Evolutionary conservation across 2,329 filamentous ascomycete species (phyloP).

Genomic region (Sarocladium kiliense): DNA sequence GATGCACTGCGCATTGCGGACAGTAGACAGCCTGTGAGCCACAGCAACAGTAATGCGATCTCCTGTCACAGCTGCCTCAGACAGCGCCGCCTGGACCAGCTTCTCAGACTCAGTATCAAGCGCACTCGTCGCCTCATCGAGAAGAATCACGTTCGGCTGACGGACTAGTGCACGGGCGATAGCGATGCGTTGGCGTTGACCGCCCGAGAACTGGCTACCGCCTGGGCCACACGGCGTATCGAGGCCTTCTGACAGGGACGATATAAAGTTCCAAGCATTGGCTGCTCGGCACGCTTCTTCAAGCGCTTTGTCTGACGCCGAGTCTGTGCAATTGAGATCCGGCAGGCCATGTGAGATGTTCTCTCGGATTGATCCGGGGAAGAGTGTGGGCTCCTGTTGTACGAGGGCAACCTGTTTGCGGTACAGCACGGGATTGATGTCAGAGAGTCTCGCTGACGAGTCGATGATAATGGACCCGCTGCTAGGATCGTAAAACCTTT

Average conservation of each 20-base stretch:
- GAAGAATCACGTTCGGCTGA: slow-evolving; percentile 80
- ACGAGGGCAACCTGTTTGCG: too few relatives aligned
- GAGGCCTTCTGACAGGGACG: not conserved
- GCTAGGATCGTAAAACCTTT: too few relatives aligned
- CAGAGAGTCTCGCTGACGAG: too few relatives aligned
- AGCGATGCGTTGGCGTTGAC: not conserved
- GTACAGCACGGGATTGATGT: too few relatives aligned
- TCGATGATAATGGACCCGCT: too few relatives aligned
- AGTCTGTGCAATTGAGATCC: not conserved
- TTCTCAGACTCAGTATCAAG: slow-evolving; percentile 71
- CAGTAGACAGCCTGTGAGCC: slow-evolving; percentile 84
- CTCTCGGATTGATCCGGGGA: too few relatives aligned
- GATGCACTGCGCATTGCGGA: slow-evolving; percentile 66
- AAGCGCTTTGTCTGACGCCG: not conserved
- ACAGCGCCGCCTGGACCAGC: slow-evolving; percentile 79
- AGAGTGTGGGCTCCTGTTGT: too few relatives aligned
- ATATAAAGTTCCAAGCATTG: not conserved
- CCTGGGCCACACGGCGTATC: not conserved
- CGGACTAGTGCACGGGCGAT: slow-evolving; percentile 49
- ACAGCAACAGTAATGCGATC: slow-evolving; percentile 95
- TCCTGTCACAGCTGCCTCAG: slow-evolving; percentile 66
- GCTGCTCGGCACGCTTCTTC: not conserved
- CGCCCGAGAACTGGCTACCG: not conserved
- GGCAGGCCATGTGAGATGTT: too few relatives aligned
- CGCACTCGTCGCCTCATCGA: slow-evolving; percentile 58